A percentile compares a stretch with the other conserved stretches of the same genome.
Conservation (phyloP, 1,284 basidiomycete species). For the Puccinia polysora region DNA sequence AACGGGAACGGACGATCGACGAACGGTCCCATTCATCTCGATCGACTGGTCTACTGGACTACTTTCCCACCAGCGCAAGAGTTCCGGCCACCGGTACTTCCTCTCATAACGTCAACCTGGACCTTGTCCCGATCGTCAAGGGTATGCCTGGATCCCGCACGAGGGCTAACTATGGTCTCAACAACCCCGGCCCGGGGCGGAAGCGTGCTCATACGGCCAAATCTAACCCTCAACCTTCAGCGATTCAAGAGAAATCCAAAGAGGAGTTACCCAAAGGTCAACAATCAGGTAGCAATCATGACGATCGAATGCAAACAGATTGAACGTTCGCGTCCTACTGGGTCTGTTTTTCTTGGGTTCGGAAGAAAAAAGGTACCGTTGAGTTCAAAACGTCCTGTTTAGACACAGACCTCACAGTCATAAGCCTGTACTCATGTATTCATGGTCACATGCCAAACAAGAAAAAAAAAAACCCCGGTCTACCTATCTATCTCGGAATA, state of each 20-base stretch:
- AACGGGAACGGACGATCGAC: conserved; percentile 20
- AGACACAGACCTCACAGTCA: too few relatives aligned
- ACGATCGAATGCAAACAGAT: conserved; percentile 24
- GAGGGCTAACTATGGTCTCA: conserved; percentile 21
- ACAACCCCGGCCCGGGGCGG: conserved; percentile 1
- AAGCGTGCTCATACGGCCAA: conserved; percentile 18
- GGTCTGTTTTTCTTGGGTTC: too few relatives aligned
- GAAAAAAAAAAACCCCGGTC: too few relatives aligned
- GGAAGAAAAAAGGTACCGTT: too few relatives aligned
- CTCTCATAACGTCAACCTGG: not conserved
- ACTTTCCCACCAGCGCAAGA: conserved; percentile 21
- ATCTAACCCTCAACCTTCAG: conserved; percentile 3
- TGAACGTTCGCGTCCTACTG: too few relatives aligned
- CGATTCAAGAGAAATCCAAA: not conserved
- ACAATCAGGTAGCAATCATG: not conserved
- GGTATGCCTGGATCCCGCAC: not conserved
- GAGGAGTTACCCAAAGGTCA: not conserved
- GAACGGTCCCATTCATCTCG: not conserved
- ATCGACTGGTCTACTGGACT: conserved; percentile 28
- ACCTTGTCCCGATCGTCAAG: not conserved
- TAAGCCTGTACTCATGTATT: too few relatives aligned
- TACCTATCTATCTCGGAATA: too few relatives aligned
- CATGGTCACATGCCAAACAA: too few relatives aligned
- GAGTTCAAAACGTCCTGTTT: too few relatives aligned
- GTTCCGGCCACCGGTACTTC: not conserved